Percentiles rank a stretch among this genome's conserved stretches.
Conservation (phyloP, 2,329 filamentous ascomycete genomes). For the Spiromastix sp. region DNA sequence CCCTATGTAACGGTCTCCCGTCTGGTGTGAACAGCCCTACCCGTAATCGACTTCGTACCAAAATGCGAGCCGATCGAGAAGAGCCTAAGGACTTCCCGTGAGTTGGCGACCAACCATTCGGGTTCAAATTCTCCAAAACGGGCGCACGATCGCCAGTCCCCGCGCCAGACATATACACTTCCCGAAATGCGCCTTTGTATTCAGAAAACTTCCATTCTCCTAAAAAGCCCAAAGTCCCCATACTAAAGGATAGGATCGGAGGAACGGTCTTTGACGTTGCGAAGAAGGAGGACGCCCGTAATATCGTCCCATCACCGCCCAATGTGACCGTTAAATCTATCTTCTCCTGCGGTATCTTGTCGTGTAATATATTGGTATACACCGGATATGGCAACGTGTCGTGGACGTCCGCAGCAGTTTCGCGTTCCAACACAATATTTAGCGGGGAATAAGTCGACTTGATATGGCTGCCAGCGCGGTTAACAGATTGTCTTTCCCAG, state of each 20-base stretch:
- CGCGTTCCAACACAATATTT: slow-evolving; percentile 72
- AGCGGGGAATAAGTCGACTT: slow-evolving; percentile 68
- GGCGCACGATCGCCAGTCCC: slow-evolving; percentile 37
- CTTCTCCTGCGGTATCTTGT: slow-evolving; percentile 57
- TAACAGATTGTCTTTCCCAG: slow-evolving; percentile 5
- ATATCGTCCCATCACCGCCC: slow-evolving; percentile 84
- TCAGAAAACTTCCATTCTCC: slow-evolving; percentile 95
- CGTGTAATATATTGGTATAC: slow-evolving; percentile 39
- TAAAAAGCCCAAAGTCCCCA: slow-evolving; percentile 90
- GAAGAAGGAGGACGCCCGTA: slow-evolving; percentile 78
- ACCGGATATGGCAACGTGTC: slow-evolving; percentile 61
- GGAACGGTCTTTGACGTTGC: slow-evolving; percentile 72
- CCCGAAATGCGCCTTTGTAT: slow-evolving; percentile 82
- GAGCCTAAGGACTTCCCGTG: slow-evolving; percentile 73
- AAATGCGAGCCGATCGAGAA: slow-evolving; percentile 63
- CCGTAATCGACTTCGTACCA: slow-evolving; percentile 77
- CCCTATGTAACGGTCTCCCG: slow-evolving; percentile 36
- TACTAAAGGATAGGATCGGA: slow-evolving; percentile 87
- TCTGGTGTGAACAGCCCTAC: slow-evolving; percentile 70
- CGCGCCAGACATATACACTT: slow-evolving; percentile 78
- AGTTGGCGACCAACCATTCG: slow-evolving; percentile 58
- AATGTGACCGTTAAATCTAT: slow-evolving; percentile 84
- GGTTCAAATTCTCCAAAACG: slow-evolving; percentile 34
- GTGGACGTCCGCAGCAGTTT: slow-evolving; percentile 63
- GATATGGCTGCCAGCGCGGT: slow-evolving; percentile 55